Conservation (phyloP, 2,329 filamentous ascomycete genomes). For the Triangularia verruculosa region DNA sequence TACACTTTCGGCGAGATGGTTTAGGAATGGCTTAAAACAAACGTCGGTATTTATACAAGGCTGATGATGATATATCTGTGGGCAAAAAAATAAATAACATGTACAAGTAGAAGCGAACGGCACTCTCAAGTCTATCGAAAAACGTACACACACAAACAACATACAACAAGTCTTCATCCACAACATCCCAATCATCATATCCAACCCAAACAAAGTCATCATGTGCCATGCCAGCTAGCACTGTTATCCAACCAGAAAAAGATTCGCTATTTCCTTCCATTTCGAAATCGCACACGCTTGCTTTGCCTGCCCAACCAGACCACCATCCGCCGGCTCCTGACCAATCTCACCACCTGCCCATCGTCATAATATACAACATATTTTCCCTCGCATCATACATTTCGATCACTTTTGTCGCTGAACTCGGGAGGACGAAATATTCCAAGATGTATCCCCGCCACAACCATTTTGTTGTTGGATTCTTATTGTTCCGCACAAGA, state of each 20-base stretch:
- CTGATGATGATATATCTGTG: neutral
- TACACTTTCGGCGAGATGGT: constrained; percentile 1
- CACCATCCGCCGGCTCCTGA: no score
- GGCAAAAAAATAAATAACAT: neutral
- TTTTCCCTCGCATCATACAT: neutral
- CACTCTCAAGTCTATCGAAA: neutral
- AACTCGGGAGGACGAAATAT: neutral
- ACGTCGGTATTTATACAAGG: neutral
- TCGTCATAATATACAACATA: neutral
- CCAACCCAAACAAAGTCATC: neutral
- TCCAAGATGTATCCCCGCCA: neutral
- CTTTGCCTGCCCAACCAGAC: neutral
- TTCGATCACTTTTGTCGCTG: neutral
- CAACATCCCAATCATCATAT: neutral
- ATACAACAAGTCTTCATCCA: no score
- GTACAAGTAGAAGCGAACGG: neutral
- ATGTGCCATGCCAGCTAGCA: neutral
- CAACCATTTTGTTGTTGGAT: neutral
- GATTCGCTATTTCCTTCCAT: neutral
- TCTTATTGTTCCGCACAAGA: neutral
- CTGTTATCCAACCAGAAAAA: neutral
- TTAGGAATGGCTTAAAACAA: neutral
- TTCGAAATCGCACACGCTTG: neutral
- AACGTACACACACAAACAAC: neutral
- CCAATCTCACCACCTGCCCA: neutral